Evolutionary conservation across 768 basidiomycete species (phyloP).

Genomic region (Lactarius deliciosus): DNA sequence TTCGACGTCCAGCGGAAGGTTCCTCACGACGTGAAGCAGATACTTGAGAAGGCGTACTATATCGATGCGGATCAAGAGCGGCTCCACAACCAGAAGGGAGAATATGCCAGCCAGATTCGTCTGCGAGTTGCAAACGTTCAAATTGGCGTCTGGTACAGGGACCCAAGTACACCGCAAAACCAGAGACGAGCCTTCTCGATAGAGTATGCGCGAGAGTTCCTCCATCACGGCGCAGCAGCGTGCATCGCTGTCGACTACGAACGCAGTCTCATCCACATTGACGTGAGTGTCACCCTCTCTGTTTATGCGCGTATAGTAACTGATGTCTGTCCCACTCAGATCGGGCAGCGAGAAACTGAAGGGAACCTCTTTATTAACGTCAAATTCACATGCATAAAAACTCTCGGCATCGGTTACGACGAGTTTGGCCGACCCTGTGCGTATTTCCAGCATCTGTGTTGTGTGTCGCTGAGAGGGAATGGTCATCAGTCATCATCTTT

Average conservation of each 20-base stretch:
- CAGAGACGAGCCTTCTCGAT: constrained; percentile 51
- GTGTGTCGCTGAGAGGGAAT: not conserved
- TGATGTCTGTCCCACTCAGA: not conserved
- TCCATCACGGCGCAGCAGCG: constrained; percentile 45
- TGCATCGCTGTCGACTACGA: constrained; percentile 65
- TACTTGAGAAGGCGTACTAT: constrained; percentile 37
- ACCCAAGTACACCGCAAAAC: constrained; percentile 26
- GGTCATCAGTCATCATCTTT: constrained; percentile 19
- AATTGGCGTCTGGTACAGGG: constrained; percentile 59
- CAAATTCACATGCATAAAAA: constrained; percentile 25
- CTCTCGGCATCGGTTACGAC: constrained; percentile 24
- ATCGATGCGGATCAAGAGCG: constrained; percentile 36
- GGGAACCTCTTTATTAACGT: constrained; percentile 6
- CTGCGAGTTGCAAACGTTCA: constrained; percentile 64
- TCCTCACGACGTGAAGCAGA: constrained; percentile 18
- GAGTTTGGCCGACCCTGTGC: constrained; percentile 16
- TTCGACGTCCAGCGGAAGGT: constrained; percentile 15
- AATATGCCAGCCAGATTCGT: constrained; percentile 42
- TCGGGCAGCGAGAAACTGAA: constrained; percentile 26
- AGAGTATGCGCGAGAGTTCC: constrained; percentile 63
- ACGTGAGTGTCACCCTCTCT: constrained; percentile 41
- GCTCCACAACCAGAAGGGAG: constrained; percentile 26
- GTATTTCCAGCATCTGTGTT: not conserved
- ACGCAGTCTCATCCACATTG: constrained; percentile 62
- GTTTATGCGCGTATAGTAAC: not conserved